Base-by-base conservation (phyloP, 306 rosid genomes). In the Mucuna pruriens region DNA sequence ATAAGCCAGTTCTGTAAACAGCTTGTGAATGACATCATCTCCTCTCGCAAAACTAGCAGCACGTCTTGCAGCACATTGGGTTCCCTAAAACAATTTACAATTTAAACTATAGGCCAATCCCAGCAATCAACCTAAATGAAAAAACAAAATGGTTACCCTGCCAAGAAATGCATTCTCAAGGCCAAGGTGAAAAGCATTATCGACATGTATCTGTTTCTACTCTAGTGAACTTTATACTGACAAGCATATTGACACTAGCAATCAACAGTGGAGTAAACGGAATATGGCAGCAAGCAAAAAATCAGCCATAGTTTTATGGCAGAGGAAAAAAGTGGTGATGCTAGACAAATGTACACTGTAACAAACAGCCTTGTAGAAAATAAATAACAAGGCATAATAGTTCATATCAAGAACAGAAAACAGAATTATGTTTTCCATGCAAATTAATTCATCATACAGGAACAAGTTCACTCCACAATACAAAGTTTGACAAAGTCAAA, bases 1-100 rank as follows among this genome's bases (percentile, higher is more conserved):
- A 83, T 93, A 93, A 48, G 99, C 97, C 84, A 95, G 81, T 76
- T 95, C 98, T 46, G 97, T 89, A 64, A 95, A 95, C 39, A 95
- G 83, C 87, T 95, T 95, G 89, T 95, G 99, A 77, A 95, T 64
- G 79, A 93, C 97, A 84, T 89, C 97, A 82, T 91, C 99, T 75
- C 98, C 99, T 55, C 97, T 86, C 78, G 93, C 96, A 79, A 95
- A 95, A 72, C 91, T 85, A 39, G 89, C 90, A 70, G 98, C 98
- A 16, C 92, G 92, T 78, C 93, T 95, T 8, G 90, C 92, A 55
- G 99, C 99, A 87, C 85, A 86, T 11, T 82, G 86, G 46, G 98
- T 65, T 54, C 98, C 96, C 98, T 92, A 77, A 51, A 55, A 85
- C 46, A 75, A 63, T 84, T 34, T 78, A 38, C 12, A 23, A 31